These are phyloP conservation scores for Obba rivulosa DNA, from an alignment of 768 basidiomycete genomes.

Conservation along the genomic window DNA sequence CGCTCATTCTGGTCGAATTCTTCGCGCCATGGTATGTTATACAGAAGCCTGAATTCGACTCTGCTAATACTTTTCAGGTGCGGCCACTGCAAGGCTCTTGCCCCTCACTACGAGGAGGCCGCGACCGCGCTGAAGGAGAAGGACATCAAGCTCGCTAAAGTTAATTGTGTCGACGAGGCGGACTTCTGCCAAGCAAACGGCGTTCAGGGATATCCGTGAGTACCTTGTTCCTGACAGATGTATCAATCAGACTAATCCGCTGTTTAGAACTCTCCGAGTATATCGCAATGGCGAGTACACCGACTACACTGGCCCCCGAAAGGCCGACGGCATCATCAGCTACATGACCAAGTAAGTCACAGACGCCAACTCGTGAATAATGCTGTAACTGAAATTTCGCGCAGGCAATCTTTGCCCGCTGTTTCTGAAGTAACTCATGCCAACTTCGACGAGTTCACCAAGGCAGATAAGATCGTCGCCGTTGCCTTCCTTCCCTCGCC, in stretches of 20 bases:
- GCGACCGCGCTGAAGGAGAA: slow-evolving; percentile 90
- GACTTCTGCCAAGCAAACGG: slow-evolving; percentile 88
- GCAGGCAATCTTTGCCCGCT: slow-evolving; percentile 88
- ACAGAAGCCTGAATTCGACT: neutral
- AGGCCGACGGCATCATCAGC: slow-evolving; percentile 92
- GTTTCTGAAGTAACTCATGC: slow-evolving; percentile 74
- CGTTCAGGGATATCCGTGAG: slow-evolving; percentile 92
- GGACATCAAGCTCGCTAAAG: slow-evolving; percentile 88
- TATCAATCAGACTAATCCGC: neutral
- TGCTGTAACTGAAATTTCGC: slow-evolving; percentile 14
- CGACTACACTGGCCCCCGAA: slow-evolving; percentile 86
- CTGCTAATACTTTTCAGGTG: slow-evolving; percentile 49
- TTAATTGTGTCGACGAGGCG: slow-evolving; percentile 92
- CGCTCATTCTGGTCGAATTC: slow-evolving; percentile 90
- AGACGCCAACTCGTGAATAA: neutral
- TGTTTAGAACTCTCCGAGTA: slow-evolving; percentile 75
- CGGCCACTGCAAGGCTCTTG: slow-evolving; percentile 93
- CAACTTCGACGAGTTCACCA: slow-evolving; percentile 81
- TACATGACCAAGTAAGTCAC: slow-evolving; percentile 89
- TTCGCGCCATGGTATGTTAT: slow-evolving; percentile 73
- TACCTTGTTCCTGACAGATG: slow-evolving; percentile 5
- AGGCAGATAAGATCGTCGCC: slow-evolving; percentile 85
- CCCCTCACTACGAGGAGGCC: slow-evolving; percentile 91
- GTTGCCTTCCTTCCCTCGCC: slow-evolving; percentile 79
- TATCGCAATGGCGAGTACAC: slow-evolving; percentile 78